Evolutionary conservation across 1,139 yeast species (phyloP), one percentile per base, ranked within the genome.

Genomic region (Magnusiomyces suaveolens): DNA sequence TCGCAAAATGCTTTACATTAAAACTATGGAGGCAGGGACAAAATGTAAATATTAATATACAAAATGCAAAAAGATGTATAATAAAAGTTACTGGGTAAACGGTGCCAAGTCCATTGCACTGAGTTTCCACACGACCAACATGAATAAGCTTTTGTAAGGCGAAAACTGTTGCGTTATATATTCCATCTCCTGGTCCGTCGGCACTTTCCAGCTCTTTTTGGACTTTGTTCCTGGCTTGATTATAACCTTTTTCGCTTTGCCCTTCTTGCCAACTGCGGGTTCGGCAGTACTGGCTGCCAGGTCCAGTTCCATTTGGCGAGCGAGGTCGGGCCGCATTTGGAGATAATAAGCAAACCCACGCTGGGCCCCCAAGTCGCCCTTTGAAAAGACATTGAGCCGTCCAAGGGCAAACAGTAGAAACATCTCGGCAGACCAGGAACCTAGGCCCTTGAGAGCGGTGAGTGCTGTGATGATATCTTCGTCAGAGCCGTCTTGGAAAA

Each of bases 381-480:
- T 74, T 1, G 94, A 85, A 67, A 87, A 87, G 0, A 87, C 80
- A 65, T 89, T 83, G 65, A 79, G 66, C 57, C 86, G 76, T 36
- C 76, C 76, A 50, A 89, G 70, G 0, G 86, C 84, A 64, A 88
- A 87, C 23, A 84, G 66, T 20, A 85, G 71, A 69, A 88, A 89
- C 96, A 89, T 89, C 56, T 84, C 86, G 0, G 95, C 94, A 10
- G 90, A 82, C 97, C 97, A 89, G 1, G 81, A 61, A 0, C 97
- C 97, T 38, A 89, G 79, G 0, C 97, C 97, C 64, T 87, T 86
- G 54, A 88, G 72, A 46, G 72, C 68, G 0, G 81, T 80, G 54
- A 88, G 68, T 55, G 76, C 80, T 24, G 76, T 78, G 1, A 79
- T 72, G 2, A 87, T 73, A 36, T 76, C 84, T n/a, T 74, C 75